phyloP scores from a whole-genome alignment of 306 rosid species.

The Pyrus communis region DNA sequence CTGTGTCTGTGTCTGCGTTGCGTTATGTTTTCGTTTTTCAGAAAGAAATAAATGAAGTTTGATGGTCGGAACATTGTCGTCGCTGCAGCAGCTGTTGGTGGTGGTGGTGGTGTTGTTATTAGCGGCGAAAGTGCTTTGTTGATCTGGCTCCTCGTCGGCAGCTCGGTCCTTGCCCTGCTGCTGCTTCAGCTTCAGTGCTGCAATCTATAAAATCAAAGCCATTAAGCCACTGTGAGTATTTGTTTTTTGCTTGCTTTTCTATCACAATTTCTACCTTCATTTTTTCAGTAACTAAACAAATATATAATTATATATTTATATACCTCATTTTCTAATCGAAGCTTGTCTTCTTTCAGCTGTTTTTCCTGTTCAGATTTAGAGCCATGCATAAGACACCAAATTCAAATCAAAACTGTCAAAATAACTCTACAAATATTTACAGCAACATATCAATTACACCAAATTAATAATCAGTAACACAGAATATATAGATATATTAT shows the following conservation, averaged over 20 bases:
- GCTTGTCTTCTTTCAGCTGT: conserved; percentile 3
- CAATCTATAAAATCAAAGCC: background rate
- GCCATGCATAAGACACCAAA: background rate
- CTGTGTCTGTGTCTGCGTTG: no score
- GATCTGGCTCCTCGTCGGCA: background rate
- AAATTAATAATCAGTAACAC: background rate
- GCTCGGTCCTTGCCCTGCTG: background rate
- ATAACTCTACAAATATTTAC: background rate
- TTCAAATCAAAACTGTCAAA: background rate
- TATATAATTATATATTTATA: background rate
- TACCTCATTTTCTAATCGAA: conserved; percentile 2
- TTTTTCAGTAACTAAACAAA: background rate
- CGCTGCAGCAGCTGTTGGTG: background rate
- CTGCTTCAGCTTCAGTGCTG: background rate
- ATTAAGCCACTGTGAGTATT: background rate
- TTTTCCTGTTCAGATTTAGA: conserved; percentile 4
- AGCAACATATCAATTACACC: background rate
- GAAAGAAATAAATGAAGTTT: no score
- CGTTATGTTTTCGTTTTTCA: no score
- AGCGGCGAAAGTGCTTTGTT: background rate
- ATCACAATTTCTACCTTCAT: background rate
- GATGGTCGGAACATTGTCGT: background rate
- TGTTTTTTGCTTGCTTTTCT: background rate
- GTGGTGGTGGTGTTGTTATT: background rate
- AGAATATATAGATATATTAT: background rate